Evolutionary conservation across 148 eudicot genomes (phyloP), one percentile per base, ranked within the genome.

Genomic region (Nepenthes gracilis): DNA sequence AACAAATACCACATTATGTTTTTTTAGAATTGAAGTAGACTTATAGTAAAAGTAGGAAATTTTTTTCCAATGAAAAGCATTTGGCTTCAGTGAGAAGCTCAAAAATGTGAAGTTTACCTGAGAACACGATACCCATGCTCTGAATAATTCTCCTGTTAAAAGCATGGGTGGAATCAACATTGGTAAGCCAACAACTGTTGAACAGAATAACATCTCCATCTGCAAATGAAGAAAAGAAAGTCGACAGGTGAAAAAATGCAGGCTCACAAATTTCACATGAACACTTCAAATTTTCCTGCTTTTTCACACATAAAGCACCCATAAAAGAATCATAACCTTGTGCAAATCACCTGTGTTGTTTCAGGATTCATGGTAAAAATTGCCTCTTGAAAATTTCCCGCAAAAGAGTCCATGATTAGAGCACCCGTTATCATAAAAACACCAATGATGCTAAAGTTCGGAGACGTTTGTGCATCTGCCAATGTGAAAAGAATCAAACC

Each of bases 201-300:
- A 85, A 88, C 98, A 93, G 69, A 93, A 84, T 36, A 93, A 74
- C 98, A 93, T 86, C 75, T 88, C 96, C 71, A 75, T 93, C 95
- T 93, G 63, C 51, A 45, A 33, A 55, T 52, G 10, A 34, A 54
- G 36, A 14, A 34, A 13, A 58, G 58, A 51, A 56, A 15, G 2
- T 12, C n/a, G 33, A 13, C 14, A 9, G 37, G 12, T n/a, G 43
- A 11, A 51, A n/a, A 58, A 68, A 35, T 7, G 8, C 53, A 9
- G 47, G 36, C 35, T 68, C 72, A 66, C 70, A 60, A 56, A 56
- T 66, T 70, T 34, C 33, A 14, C 40, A 35, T 55, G 51, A 57
- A 50, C 2, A 2, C 40, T 4, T 55, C 34, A 0, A 14, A 11
- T 36, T 12, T 43, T 2, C 9, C n/a, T 33, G 35, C 7, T 62